Percentiles rank a stretch among this genome's conserved stretches.
Evolutionary conservation across 73 alveolate genomes (phyloP).

Genomic region (Tetrahymena elliotti): DNA sequence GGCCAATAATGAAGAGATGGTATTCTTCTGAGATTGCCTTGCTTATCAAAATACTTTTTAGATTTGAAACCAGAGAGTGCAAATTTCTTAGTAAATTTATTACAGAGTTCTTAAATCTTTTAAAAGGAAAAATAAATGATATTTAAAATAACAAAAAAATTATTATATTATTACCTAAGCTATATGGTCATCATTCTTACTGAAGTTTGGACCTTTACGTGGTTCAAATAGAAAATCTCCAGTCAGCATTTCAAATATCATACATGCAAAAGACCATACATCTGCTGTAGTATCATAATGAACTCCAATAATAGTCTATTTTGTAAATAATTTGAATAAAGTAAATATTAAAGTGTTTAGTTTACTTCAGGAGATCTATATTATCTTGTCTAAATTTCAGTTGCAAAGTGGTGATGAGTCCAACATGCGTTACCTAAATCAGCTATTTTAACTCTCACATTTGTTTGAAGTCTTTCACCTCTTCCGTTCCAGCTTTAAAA

Average conservation of each 20-base stretch:
- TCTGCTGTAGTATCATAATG: constrained; percentile 92
- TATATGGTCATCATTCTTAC: constrained; percentile 91
- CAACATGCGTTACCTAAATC: constrained; percentile 95
- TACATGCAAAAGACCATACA: constrained; percentile 94
- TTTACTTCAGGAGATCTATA: constrained; percentile 99
- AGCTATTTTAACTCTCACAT: constrained; percentile 66
- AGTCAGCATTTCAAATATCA: constrained; percentile 94
- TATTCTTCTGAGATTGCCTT: constrained; percentile 74
- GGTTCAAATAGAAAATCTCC: constrained; percentile 99
- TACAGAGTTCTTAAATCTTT: constrained; percentile 81
- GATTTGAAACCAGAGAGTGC: constrained; percentile 71
- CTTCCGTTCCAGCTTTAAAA: background rate
- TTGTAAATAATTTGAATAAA: background rate
- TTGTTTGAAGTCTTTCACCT: background rate
- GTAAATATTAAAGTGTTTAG: background rate
- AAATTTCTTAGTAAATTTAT: constrained; percentile 85
- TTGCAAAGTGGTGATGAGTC: constrained; percentile 83
- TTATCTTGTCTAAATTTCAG: constrained; percentile 82
- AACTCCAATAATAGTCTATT: constrained; percentile 63
- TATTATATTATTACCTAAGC: constrained; percentile 49
- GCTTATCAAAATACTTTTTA: constrained; percentile 73
- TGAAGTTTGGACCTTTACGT: constrained; percentile 74
- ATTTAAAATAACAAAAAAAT: background rate
- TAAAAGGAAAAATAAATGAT: background rate
- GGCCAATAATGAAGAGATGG: constrained; percentile 69